Conservation (phyloP, 2,329 filamentous ascomycete genomes). For the Botrytis medusae region DNA sequence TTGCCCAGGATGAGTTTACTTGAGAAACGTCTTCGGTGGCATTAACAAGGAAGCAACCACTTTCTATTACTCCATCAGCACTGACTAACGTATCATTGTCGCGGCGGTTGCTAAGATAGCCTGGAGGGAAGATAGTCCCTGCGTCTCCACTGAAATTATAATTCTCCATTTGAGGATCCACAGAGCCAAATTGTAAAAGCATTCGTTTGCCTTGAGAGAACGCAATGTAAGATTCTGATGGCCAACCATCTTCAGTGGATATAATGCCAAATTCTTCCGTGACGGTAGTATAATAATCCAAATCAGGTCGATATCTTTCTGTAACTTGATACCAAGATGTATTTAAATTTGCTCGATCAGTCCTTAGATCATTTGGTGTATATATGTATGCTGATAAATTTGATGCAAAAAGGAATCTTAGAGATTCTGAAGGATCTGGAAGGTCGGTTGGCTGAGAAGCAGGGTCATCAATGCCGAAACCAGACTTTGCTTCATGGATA, state of each 20-base stretch:
- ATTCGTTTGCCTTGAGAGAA: slow-evolving; percentile 54
- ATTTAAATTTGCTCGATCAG: slow-evolving; percentile 57
- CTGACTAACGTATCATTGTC: slow-evolving; percentile 39
- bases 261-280: slow-evolving; percentile 36
- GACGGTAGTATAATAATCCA: slow-evolving; percentile 51
- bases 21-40: slow-evolving; percentile 44
- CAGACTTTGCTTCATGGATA: slow-evolving; percentile 54
- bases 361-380: slow-evolving; percentile 49
- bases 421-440: slow-evolving; percentile 45
- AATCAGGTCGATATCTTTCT: slow-evolving; percentile 46
- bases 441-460: slow-evolving; percentile 45
- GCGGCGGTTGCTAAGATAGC: slow-evolving; percentile 45
- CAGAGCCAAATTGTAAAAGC: slow-evolving; percentile 53
- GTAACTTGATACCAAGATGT: slow-evolving; percentile 54
- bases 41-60: slow-evolving; percentile 55
- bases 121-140: slow-evolving; percentile 50
- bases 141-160: slow-evolving; percentile 57
- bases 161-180: slow-evolving; percentile 56
- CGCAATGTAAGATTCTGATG: slow-evolving; percentile 58
- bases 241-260: slow-evolving; percentile 61
- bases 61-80: slow-evolving; percentile 45
- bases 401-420: slow-evolving; percentile 49
- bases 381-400: slow-evolving; percentile 54
- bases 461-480: slow-evolving; percentile 45
- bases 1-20: slow-evolving; percentile 55